Evolutionary conservation across 768 basidiomycete genomes (phyloP).

Genomic region (Trametes coccinea): DNA sequence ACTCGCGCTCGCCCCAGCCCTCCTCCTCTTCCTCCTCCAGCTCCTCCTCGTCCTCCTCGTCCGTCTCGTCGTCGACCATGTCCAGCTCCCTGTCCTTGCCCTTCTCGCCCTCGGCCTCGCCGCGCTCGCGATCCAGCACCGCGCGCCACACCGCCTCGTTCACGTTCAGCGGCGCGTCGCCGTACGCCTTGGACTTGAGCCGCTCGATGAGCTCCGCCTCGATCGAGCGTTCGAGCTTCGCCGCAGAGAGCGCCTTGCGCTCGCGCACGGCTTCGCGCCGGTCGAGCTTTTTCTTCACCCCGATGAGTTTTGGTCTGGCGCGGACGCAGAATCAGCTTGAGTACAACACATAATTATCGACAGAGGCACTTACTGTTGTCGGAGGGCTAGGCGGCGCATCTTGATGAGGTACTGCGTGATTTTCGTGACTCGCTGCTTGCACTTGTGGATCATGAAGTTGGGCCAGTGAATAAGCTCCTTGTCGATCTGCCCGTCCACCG

Average conservation of each 20-base stretch:
- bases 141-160: slow-evolving; percentile 97
- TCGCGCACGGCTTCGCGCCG: slow-evolving; percentile 90
- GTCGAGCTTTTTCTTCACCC: slow-evolving; percentile 96
- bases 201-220: slow-evolving; percentile 96
- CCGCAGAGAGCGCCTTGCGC: slow-evolving; percentile 93
- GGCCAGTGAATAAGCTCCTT: slow-evolving; percentile 97
- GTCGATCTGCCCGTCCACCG: slow-evolving; percentile 70
- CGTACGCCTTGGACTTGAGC: slow-evolving; percentile 94
- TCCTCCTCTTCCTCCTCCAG: slow-evolving; percentile 59
- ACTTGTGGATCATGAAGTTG: slow-evolving; percentile 95
- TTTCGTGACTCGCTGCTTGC: slow-evolving; percentile 98
- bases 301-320: slow-evolving; percentile 84
- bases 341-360: too few relatives aligned
- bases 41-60: slow-evolving; percentile 52
- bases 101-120: slow-evolving; percentile 44
- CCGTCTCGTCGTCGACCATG: slow-evolving; percentile 57
- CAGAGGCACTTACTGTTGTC: slow-evolving; percentile 61
- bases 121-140: slow-evolving; percentile 77
- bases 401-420: slow-evolving; percentile 99
- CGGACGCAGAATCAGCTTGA: background rate
- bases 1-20: slow-evolving; percentile 69
- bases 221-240: slow-evolving; percentile 92
- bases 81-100: slow-evolving; percentile 47
- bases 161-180: slow-evolving; percentile 95
- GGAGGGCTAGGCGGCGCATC: slow-evolving; percentile 88